Conservation (phyloP, 345 rosid genomes). For the Pugionium cornutum region DNA sequence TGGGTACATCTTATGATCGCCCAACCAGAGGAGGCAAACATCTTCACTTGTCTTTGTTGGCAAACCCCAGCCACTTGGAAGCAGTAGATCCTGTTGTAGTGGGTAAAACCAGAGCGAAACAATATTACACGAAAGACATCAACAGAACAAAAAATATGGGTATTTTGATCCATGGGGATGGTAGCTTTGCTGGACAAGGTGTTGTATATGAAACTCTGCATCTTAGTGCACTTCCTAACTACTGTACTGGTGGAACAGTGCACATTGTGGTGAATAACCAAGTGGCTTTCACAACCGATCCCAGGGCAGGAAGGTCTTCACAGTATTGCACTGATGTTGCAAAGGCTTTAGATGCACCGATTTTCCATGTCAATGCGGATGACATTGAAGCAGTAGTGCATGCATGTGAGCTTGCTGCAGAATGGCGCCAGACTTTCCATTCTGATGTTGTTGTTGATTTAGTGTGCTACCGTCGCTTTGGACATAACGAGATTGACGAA, state of each 20-base stretch:
- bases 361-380: slow-evolving; percentile 78
- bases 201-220: slow-evolving; percentile 85
- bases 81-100: slow-evolving; percentile 85
- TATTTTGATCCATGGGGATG: slow-evolving; percentile 83
- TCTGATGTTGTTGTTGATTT: slow-evolving; percentile 82
- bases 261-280: slow-evolving; percentile 88
- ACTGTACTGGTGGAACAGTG: slow-evolving; percentile 76
- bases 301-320: slow-evolving; percentile 74
- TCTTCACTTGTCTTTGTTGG: slow-evolving; percentile 82
- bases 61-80: slow-evolving; percentile 89
- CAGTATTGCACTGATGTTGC: slow-evolving; percentile 90
- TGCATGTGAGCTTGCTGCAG: slow-evolving; percentile 82
- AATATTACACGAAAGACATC: slow-evolving; percentile 65
- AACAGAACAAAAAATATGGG: slow-evolving; percentile 74
- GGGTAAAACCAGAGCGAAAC: slow-evolving; percentile 84
- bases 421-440: slow-evolving; percentile 87
- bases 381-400: slow-evolving; percentile 80
- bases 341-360: slow-evolving; percentile 79
- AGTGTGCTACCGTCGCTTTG: slow-evolving; percentile 77
- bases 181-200: slow-evolving; percentile 91
- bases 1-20: slow-evolving; percentile 86
- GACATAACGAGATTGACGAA: slow-evolving; percentile 84
- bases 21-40: slow-evolving; percentile 87
- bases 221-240: slow-evolving; percentile 87
- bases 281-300: slow-evolving; percentile 90